These are phyloP conservation scores for Strobilomyces confusus DNA, from an alignment of 768 basidiomycete species.

Conservation along the genomic window DNA sequence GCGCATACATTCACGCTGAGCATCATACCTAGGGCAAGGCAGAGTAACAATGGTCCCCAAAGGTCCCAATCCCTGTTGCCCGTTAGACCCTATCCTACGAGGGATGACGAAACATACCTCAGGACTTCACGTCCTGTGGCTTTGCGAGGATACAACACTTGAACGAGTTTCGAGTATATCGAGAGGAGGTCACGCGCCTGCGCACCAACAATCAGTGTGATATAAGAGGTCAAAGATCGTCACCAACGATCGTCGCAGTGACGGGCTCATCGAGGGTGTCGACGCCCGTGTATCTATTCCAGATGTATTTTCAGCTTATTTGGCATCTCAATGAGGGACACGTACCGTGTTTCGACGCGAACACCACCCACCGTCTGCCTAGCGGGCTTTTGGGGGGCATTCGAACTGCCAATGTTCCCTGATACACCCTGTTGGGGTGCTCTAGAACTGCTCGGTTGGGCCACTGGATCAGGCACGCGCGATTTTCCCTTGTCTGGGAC, in stretches of 20 bases:
- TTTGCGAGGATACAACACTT: constrained; percentile 87
- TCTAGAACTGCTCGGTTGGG: constrained; percentile 36
- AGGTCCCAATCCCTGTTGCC: constrained; percentile 87
- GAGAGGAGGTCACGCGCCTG: constrained; percentile 87
- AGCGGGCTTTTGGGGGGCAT: constrained; percentile 38
- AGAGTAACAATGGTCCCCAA: constrained; percentile 91
- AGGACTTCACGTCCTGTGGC: constrained; percentile 75
- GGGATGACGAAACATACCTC: constrained; percentile 41
- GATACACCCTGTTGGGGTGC: constrained; percentile 44
- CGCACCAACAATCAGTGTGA: constrained; percentile 8
- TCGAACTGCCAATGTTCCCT: constrained; percentile 66
- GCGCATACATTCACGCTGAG: constrained; percentile 73
- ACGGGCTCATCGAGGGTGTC: constrained; percentile 95
- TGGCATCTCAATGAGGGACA: not conserved
- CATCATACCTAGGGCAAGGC: constrained; percentile 75
- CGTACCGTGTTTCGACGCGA: constrained; percentile 82
- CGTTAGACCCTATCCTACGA: constrained; percentile 1
- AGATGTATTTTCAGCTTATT: not conserved
- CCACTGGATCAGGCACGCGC: constrained; percentile 53
- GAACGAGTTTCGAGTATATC: constrained; percentile 88
- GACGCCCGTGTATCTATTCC: constrained; percentile 59
- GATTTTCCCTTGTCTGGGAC: constrained; percentile 65
- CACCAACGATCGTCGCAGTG: constrained; percentile 79
- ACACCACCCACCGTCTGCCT: constrained; percentile 80
- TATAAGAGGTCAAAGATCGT: constrained; percentile 1